A percentile compares a stretch with the other conserved stretches of the same genome.
phyloP scores from a whole-genome alignment of 306 rosid genomes.

The Luffa acutangula region DNA sequence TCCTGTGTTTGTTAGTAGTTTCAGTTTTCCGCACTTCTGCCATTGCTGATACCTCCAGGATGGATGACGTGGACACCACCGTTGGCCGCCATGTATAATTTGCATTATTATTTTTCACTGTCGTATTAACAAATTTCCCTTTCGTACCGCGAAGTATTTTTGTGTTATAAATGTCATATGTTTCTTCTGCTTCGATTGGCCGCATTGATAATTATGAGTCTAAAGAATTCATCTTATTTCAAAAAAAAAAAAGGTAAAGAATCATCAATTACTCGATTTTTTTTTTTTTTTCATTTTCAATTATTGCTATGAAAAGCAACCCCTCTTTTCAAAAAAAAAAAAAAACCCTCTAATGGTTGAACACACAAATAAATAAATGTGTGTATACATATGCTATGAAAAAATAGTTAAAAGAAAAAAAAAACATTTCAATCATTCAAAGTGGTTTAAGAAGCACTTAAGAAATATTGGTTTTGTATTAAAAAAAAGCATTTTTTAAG shows the following conservation, averaged over 20 bases:
- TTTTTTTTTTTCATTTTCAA: too few species aligned
- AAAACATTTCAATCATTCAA: too few species aligned
- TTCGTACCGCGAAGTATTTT: background rate
- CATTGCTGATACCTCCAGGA: background rate
- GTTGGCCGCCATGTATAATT: background rate
- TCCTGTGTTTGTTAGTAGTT: constrained; percentile 7
- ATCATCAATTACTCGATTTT: background rate
- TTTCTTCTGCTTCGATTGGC: background rate
- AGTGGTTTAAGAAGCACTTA: too few species aligned
- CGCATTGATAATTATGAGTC: background rate
- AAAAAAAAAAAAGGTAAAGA: too few species aligned
- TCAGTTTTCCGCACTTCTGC: constrained; percentile 5
- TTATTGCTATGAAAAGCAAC: too few species aligned
- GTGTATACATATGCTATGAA: too few species aligned
- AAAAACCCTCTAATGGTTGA: too few species aligned
- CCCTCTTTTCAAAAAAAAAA: too few species aligned
- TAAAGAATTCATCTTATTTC: background rate
- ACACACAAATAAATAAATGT: too few species aligned
- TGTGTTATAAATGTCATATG: background rate
- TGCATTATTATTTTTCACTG: background rate
- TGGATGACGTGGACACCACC: constrained; percentile 13
- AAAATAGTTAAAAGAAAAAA: too few species aligned
- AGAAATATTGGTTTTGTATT: too few species aligned
- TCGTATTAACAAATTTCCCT: background rate
- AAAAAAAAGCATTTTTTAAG: too few species aligned